phyloP scores from a whole-genome alignment of 805 yeast genomes.

The Metschnikowia aberdeeniae region DNA sequence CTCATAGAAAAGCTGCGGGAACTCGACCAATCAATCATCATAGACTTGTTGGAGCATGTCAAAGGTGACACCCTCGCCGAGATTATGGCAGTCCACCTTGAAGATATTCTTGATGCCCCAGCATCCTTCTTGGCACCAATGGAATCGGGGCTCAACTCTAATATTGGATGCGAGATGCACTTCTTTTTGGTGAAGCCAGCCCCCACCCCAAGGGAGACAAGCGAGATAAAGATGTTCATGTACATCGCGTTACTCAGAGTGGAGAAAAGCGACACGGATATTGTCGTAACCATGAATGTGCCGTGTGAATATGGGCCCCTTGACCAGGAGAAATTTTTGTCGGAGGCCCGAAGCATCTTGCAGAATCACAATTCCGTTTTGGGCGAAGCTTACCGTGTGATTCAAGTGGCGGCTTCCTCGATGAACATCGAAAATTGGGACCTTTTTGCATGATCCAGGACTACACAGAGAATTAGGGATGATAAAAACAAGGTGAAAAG shows the following conservation, averaged over 20 bases:
- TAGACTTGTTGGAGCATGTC: slow-evolving; percentile 59
- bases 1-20: slow-evolving; percentile 39
- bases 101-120: slow-evolving; percentile 45
- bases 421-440: slow-evolving; percentile 45
- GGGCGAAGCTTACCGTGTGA: slow-evolving; percentile 18
- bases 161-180: slow-evolving; percentile 13
- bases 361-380: slow-evolving; percentile 4
- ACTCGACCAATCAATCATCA: slow-evolving; percentile 52
- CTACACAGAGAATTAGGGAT: background rate
- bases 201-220: slow-evolving; percentile 14
- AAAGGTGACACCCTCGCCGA: slow-evolving; percentile 30
- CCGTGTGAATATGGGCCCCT: slow-evolving; percentile 31
- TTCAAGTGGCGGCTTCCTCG: slow-evolving; percentile 26
- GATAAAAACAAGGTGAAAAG: too few relatives aligned
- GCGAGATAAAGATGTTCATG: slow-evolving; percentile 32
- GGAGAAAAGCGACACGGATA: slow-evolving; percentile 51
- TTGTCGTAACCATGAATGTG: slow-evolving; percentile 55
- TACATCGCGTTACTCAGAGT: slow-evolving; percentile 58
- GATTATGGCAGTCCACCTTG: slow-evolving; percentile 51
- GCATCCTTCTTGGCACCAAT: slow-evolving; percentile 15
- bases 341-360: slow-evolving; percentile 7
- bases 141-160: slow-evolving; percentile 11
- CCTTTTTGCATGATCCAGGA: slow-evolving; percentile 5
- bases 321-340: slow-evolving; percentile 8
- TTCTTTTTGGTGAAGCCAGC: slow-evolving; percentile 17